These are phyloP conservation scores for Salvia splendens DNA, from an alignment of 257 asterid genomes.

Conservation along the genomic window DNA sequence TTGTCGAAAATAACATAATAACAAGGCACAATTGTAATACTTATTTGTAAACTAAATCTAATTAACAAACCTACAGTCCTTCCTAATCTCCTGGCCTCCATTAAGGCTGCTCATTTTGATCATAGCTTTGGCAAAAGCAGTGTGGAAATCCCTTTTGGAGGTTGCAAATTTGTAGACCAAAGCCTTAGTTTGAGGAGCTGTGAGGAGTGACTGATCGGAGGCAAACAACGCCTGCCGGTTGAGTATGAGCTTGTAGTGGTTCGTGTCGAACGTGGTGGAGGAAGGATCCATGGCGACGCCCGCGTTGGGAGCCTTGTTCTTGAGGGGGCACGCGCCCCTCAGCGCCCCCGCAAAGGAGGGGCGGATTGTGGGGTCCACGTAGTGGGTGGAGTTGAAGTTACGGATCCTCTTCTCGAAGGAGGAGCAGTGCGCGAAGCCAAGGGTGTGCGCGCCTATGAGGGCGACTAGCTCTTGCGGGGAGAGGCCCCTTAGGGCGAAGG, in stretches of 20 bases:
- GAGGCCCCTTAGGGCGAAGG: slow-evolving; percentile 67
- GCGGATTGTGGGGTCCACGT: slow-evolving; percentile 65
- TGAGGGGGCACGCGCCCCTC: slow-evolving; percentile 53
- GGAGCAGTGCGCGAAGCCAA: slow-evolving; percentile 86
- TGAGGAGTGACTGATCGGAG: slow-evolving; percentile 71
- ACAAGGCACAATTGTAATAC: neutral
- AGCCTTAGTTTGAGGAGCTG: slow-evolving; percentile 46
- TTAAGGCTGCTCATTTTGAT: slow-evolving; percentile 87
- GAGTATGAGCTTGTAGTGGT: slow-evolving; percentile 60
- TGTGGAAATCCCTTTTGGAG: slow-evolving; percentile 59
- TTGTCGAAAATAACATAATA: neutral
- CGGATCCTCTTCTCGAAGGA: slow-evolving; percentile 60
- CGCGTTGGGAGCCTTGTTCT: slow-evolving; percentile 52
- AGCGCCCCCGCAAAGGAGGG: slow-evolving; percentile 61
- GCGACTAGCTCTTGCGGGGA: slow-evolving; percentile 66
- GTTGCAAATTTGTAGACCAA: slow-evolving; percentile 63
- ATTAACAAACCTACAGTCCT: slow-evolving; percentile 71
- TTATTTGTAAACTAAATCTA: slow-evolving; percentile 18
- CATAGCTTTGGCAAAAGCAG: slow-evolving; percentile 68
- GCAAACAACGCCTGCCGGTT: slow-evolving; percentile 57
- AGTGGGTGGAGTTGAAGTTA: slow-evolving; percentile 72
- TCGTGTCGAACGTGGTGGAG: slow-evolving; percentile 67
- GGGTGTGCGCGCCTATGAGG: slow-evolving; percentile 77
- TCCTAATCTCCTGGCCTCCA: slow-evolving; percentile 81
- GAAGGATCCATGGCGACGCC: slow-evolving; percentile 75